These are phyloP conservation scores for Leishmania aethiopica DNA, from an alignment of 208 protist genomes.

Conservation along the genomic window DNA sequence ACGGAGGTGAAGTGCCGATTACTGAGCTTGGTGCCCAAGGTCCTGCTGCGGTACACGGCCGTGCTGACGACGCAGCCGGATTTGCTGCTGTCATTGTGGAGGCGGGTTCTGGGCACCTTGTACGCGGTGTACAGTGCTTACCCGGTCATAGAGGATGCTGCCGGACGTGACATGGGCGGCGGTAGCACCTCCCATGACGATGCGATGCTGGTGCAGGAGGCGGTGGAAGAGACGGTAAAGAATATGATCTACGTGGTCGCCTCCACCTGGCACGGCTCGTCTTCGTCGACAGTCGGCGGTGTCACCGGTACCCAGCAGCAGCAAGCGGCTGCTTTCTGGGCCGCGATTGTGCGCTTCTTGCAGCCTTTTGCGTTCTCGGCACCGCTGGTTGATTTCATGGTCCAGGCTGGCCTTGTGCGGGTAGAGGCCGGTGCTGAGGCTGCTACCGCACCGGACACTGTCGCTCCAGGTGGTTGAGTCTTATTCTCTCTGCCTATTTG, in stretches of 20 bases:
- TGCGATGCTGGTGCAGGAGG: slow-evolving; percentile 57
- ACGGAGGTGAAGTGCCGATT: slow-evolving; percentile 75
- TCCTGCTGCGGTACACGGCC: slow-evolving; percentile 63
- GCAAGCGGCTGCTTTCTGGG: slow-evolving; percentile 40
- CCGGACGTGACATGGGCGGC: not conserved
- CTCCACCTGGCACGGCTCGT: slow-evolving; percentile 20
- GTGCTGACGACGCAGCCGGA: slow-evolving; percentile 35
- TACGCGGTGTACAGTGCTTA: slow-evolving; percentile 74
- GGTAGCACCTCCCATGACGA: slow-evolving; percentile 34
- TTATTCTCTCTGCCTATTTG: not conserved
- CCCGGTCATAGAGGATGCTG: slow-evolving; percentile 2
- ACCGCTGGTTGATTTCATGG: slow-evolving; percentile 50
- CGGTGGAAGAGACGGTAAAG: slow-evolving; percentile 86
- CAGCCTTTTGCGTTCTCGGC: slow-evolving; percentile 59
- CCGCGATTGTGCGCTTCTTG: slow-evolving; percentile 41
- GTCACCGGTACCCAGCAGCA: not conserved
- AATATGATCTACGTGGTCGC: slow-evolving; percentile 85
- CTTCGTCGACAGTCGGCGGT: not conserved
- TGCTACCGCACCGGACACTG: not conserved
- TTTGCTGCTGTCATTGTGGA: slow-evolving; percentile 62
- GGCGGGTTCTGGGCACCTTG: slow-evolving; percentile 71
- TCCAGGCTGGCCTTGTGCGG: slow-evolving; percentile 23
- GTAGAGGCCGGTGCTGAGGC: not conserved
- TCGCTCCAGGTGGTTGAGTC: not conserved
- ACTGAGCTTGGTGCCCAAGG: slow-evolving; percentile 69